Percentiles rank a stretch among this genome's conserved stretches.
Conservation (phyloP, 2,329 filamentous ascomycete species). For the Aspergillus sp. region DNA sequence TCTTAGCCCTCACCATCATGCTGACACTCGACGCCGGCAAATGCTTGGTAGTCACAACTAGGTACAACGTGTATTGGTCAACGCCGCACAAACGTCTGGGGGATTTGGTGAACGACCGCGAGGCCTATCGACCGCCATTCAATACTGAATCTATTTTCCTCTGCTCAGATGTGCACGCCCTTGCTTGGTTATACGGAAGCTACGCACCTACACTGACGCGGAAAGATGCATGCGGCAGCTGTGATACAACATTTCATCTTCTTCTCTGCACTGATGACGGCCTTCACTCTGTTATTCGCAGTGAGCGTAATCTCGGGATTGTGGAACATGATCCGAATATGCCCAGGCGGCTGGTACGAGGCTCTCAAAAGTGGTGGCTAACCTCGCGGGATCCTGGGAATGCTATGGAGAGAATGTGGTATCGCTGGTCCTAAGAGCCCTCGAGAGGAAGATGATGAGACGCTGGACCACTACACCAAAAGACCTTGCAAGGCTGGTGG, state of each 20-base stretch:
- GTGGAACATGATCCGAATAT: background rate
- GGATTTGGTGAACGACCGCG: background rate
- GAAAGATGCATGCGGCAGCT: background rate
- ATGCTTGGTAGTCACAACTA: background rate
- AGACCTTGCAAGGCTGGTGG: too few relatives aligned
- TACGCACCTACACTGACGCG: too few relatives aligned
- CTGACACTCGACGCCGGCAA: background rate
- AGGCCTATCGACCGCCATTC: background rate
- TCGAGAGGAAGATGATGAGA: background rate
- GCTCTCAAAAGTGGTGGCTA: background rate
- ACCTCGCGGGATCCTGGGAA: background rate
- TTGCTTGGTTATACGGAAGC: background rate
- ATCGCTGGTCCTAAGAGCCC: background rate
- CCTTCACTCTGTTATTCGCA: background rate
- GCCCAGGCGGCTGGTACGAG: background rate
- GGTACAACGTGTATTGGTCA: conserved; percentile 1
- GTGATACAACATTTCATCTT: background rate
- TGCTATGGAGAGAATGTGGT: background rate
- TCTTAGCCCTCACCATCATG: background rate
- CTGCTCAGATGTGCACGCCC: background rate
- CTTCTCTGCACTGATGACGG: background rate
- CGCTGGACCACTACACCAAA: too few relatives aligned
- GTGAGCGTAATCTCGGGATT: background rate
- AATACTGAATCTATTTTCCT: background rate
- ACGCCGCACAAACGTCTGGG: background rate